phyloP scores from a whole-genome alignment of 2,329 filamentous ascomycete species.

The Claviceps digitariae region DNA sequence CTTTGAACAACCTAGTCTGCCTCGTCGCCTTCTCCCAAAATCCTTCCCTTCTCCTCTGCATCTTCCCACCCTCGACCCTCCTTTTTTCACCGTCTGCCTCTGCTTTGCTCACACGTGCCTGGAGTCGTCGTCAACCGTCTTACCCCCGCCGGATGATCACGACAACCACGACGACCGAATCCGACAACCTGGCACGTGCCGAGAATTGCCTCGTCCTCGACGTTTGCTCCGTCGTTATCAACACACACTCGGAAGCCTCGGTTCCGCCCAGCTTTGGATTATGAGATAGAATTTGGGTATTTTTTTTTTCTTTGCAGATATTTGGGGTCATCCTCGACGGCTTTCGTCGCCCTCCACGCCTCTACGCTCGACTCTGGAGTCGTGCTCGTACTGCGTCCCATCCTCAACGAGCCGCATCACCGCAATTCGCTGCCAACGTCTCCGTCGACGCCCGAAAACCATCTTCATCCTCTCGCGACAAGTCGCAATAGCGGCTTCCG shows the following conservation, averaged over 20 bases:
- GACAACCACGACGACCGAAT: conserved; percentile 1
- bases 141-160: neutral
- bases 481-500: conserved; percentile 7
- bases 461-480: neutral
- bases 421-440: neutral
- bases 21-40: conserved; percentile 2
- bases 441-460: conserved; percentile 6
- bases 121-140: conserved; percentile 2
- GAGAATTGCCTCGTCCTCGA: conserved; percentile 4
- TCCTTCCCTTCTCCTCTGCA: neutral
- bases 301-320: conserved; percentile 7
- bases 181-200: conserved; percentile 4
- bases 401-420: neutral
- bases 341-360: neutral
- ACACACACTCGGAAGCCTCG: conserved; percentile 3
- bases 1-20: conserved; percentile 1
- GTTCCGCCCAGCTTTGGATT: conserved; percentile 14
- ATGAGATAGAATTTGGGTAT: conserved; percentile 25
- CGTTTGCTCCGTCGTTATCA: neutral
- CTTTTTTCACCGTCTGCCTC: neutral
- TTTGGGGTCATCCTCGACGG: conserved; percentile 13
- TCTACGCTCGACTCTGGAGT: neutral
- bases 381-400: conserved; percentile 1
- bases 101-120: conserved; percentile 5
- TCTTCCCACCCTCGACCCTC: conserved; percentile 3